phyloP scores from a whole-genome alignment of 495 filamentous ascomycete genomes.

The Penicillium tannophilum region DNA sequence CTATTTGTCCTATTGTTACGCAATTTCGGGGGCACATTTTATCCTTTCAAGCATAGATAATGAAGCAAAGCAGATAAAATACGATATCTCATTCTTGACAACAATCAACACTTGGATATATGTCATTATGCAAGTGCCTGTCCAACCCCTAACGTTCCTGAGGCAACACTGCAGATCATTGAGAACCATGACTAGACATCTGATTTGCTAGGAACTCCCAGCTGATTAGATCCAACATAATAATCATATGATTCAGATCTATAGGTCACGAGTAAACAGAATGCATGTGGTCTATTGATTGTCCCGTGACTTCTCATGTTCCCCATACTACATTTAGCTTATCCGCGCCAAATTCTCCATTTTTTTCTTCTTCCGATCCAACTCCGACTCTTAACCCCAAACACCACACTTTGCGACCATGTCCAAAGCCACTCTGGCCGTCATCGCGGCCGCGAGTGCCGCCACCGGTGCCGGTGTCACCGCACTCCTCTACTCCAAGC shows the following conservation, averaged over 20 bases:
- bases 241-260: not conserved
- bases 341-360: not conserved
- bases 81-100: too few relatives aligned
- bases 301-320: slow-evolving; percentile 23
- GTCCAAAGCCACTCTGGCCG: slow-evolving; percentile 85
- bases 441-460: slow-evolving; percentile 87
- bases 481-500: slow-evolving; percentile 72
- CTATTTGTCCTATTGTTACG: not conserved
- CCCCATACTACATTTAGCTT: slow-evolving; percentile 11
- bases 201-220: not conserved
- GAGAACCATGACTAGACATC: not conserved
- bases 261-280: not conserved
- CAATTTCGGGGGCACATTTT: too few relatives aligned
- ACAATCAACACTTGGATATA: too few relatives aligned
- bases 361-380: not conserved
- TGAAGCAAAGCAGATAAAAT: too few relatives aligned
- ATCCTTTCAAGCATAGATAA: too few relatives aligned
- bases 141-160: not conserved
- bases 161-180: not conserved
- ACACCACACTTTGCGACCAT: slow-evolving; percentile 41
- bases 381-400: not conserved
- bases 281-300: slow-evolving; percentile 23
- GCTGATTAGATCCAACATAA: not conserved
- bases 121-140: not conserved
- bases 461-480: slow-evolving; percentile 86